phyloP scores from a whole-genome alignment of 495 filamentous ascomycete species.

The Baudoinia panamericana region DNA sequence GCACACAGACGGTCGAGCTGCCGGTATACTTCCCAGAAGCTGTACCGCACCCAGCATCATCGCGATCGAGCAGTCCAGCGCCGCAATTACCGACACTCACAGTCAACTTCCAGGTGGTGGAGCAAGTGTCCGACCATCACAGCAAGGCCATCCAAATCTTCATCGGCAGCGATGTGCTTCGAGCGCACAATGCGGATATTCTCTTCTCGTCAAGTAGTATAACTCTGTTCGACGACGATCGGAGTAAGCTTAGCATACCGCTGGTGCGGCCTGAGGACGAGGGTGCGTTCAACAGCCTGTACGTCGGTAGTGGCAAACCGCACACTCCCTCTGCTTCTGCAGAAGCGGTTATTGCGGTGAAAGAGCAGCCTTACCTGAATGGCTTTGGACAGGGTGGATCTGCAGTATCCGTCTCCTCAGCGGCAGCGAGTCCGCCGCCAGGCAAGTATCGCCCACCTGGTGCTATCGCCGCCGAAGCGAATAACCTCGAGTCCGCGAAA shows the following conservation, averaged over 20 bases:
- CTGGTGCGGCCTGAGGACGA: conserved; percentile 91
- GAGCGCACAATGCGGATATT: conserved; percentile 79
- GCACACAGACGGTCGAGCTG: conserved; percentile 54
- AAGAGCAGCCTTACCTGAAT: conserved; percentile 15
- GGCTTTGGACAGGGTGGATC: conserved; percentile 17
- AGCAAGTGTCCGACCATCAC: conserved; percentile 36
- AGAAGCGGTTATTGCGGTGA: not conserved
- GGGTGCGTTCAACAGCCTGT: conserved; percentile 59
- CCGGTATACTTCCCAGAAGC: conserved; percentile 85
- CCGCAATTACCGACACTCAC: conserved; percentile 70
- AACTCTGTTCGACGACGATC: conserved; percentile 72
- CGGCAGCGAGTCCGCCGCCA: conserved; percentile 16
- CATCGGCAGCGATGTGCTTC: conserved; percentile 57
- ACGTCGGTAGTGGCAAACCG: conserved; percentile 37
- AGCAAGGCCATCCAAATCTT: conserved; percentile 23
- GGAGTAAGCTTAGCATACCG: conserved; percentile 80
- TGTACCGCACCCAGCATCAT: conserved; percentile 59
- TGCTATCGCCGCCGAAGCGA: conserved; percentile 5
- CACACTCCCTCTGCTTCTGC: not conserved
- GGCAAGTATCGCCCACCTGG: conserved; percentile 19
- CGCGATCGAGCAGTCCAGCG: conserved; percentile 57
- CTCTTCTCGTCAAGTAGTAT: conserved; percentile 83
- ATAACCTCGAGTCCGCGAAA: conserved; percentile 4
- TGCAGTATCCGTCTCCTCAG: conserved; percentile 14
- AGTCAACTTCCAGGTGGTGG: conserved; percentile 60